Evolutionary conservation across 805 yeast genomes (phyloP), one percentile per base, ranked within the genome.

Genomic region (Yarrowia divulgata): DNA sequence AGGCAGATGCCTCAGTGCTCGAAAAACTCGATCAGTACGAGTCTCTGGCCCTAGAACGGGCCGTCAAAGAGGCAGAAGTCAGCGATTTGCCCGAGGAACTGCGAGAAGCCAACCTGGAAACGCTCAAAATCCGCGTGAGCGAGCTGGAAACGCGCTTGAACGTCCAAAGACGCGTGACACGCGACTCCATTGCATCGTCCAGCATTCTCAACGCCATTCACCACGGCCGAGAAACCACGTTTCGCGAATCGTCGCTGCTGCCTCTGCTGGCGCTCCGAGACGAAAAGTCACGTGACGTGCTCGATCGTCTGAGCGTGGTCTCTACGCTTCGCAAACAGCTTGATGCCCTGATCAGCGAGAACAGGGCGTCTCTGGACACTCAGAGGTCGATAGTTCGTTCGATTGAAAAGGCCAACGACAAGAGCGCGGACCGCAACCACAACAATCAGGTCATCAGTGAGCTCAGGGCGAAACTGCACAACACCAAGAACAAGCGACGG

Each of bases 191-290:
- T 43, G 66, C 66, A 23, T 60, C 66, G 7, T 60, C 66, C 12
- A 45, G 52, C 19, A 60, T 60, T 60, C 52, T 60, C 37, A 63
- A 63, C 19, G 68, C 68, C 29, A 49, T 63, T 16, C 68, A 63
- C 46, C 68, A 63, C 29, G 68, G 68, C 3, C 16, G 32, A 37
- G 48, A 63, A 18, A 63, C 68, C 7, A 63, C 68, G 7, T 63
- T 63, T n/a, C 37, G 48, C 7, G 68, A 63, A 39, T 19, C 68
- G n/a, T 49, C 55, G 2, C 9, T 63, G 13, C 13, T 48, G 8
- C 68, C 68, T 6, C 29, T 48, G 14, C 23, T 63, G 23, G 68
- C 68, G 8, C 48, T 63, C 8, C 46, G 55, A 9, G 68, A 48
- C 37, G 48, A 63, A 16, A 48, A 63, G 34, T 43, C 66, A 9